phyloP scores from a whole-genome alignment of 257 asterid species.

The Solanum tarijense region DNA sequence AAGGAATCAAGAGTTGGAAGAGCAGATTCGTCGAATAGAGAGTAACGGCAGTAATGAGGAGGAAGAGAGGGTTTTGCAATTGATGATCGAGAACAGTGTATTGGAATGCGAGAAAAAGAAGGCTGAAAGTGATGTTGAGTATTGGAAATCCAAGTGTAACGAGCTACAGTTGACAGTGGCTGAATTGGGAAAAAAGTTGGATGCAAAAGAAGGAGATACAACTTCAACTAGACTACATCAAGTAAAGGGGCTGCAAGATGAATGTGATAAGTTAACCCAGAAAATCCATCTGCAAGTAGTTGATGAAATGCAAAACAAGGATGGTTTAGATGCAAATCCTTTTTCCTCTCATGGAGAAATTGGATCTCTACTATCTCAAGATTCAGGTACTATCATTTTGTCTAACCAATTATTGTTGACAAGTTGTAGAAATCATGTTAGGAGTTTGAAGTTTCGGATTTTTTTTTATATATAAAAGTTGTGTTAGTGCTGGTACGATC shows the following conservation, averaged over 20 bases:
- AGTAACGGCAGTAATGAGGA: conserved; percentile 5
- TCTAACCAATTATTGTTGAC: background rate
- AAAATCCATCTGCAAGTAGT: background rate
- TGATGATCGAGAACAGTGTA: conserved; percentile 43
- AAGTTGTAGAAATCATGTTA: background rate
- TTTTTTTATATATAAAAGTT: too few species aligned
- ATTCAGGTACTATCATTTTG: background rate
- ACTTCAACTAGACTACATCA: background rate
- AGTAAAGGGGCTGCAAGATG: background rate
- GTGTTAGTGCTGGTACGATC: too few species aligned
- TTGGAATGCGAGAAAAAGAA: conserved; percentile 40
- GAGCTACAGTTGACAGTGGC: conserved; percentile 29
- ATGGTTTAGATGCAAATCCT: background rate
- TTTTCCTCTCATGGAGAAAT: background rate
- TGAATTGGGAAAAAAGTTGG: conserved; percentile 22
- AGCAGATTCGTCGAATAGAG: background rate
- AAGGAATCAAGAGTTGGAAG: conserved; percentile 29
- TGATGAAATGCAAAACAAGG: background rate
- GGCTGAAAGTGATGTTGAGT: conserved; percentile 30
- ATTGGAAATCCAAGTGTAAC: conserved; percentile 37
- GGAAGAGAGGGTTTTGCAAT: conserved; percentile 15
- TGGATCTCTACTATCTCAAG: background rate
- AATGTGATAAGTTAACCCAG: background rate
- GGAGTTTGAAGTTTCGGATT: background rate
- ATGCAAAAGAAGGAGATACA: background rate